These are phyloP conservation scores for Luvunga scandens DNA, from an alignment of 345 rosid species.

Conservation along the genomic window DNA sequence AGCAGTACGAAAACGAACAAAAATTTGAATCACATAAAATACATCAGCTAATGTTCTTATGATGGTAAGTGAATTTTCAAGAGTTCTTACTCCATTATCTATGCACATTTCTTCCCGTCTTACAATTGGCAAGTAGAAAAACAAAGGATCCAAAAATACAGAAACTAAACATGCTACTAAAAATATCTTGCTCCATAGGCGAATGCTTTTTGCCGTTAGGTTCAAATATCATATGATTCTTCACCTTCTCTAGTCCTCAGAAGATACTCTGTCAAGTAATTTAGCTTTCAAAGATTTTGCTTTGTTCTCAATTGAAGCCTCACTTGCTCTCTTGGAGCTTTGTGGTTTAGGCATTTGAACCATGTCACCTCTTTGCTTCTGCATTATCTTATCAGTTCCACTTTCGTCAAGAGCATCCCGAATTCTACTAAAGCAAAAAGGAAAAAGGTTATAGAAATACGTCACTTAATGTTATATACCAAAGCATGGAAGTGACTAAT, in stretches of 20 bases:
- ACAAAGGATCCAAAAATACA: conserved; percentile 13
- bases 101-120: not conserved
- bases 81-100: not conserved
- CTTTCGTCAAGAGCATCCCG: not conserved
- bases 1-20: conserved; percentile 11
- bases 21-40: conserved; percentile 8
- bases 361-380: too few relatives aligned
- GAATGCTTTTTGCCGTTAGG: conserved; percentile 4
- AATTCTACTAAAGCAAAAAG: not conserved
- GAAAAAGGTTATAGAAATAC: not conserved
- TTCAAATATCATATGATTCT: not conserved
- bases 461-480: too few relatives aligned
- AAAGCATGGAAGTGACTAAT: not conserved
- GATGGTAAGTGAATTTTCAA: not conserved
- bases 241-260: conserved; percentile 17
- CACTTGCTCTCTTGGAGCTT: not conserved
- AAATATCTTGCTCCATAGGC: conserved; percentile 18
- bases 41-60: conserved; percentile 5
- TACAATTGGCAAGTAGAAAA: conserved; percentile 8
- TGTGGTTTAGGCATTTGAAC: not conserved
- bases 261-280: conserved; percentile 10
- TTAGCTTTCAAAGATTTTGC: conserved; percentile 6
- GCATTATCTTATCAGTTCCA: not conserved
- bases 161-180: conserved; percentile 3
- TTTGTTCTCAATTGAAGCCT: not conserved